Conservation (phyloP, 345 rosid genomes). For the Eucalyptus lansdowneana region DNA sequence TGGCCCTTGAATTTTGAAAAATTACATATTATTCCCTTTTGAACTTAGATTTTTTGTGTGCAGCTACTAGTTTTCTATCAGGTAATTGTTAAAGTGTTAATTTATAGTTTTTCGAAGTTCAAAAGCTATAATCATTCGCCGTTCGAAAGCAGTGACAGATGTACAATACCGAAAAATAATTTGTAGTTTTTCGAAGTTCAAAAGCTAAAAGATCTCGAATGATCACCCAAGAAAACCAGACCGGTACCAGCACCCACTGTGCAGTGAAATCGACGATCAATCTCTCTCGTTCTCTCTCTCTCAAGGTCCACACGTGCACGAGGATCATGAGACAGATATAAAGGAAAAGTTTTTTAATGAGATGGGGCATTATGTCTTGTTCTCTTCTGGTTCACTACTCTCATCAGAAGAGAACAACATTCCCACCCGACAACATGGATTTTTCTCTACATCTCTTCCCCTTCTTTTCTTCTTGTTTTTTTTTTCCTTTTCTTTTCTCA, state of each 20-base stretch:
- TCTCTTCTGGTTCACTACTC: not conserved
- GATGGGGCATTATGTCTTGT: not conserved
- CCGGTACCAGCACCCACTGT: not conserved
- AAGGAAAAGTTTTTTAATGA: not conserved
- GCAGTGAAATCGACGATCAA: not conserved
- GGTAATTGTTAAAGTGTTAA: not conserved
- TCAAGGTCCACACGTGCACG: not conserved
- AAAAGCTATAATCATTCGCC: not conserved
- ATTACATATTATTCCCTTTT: not conserved
- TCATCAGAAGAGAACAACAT: not conserved
- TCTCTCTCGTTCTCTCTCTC: not conserved
- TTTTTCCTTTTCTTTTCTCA: rapidly evolving
- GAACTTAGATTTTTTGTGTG: not conserved
- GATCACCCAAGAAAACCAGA: not conserved
- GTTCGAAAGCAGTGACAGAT: not conserved
- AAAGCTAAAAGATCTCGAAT: not conserved
- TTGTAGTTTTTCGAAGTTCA: not conserved
- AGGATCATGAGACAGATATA: not conserved
- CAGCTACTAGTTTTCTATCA: not conserved
- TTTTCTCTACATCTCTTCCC: not conserved
- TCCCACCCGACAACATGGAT: not conserved
- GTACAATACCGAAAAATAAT: not conserved
- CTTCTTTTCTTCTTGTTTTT: not conserved
- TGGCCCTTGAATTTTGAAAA: not conserved
- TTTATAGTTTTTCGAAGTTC: no score